Base-by-base conservation (phyloP, 2,329 filamentous ascomycete genomes). In the Phyllosticta capitalensis region DNA sequence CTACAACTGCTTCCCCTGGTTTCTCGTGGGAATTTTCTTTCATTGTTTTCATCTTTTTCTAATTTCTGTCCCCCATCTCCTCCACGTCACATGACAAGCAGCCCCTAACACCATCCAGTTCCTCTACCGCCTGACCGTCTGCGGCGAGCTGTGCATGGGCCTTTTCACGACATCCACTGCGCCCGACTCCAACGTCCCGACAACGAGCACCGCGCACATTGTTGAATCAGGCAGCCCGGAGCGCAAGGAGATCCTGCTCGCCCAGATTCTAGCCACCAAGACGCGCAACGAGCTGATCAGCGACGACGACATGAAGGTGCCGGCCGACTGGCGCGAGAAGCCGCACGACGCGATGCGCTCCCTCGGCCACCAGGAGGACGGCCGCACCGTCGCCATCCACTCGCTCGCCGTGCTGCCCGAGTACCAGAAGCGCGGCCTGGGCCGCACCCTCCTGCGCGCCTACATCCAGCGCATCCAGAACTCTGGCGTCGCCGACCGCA, bases 391-490 rank as follows among this genome's bases (percentile, higher is more conserved):
- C 59, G 89, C 85, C 59, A 75, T 96, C 55, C 92, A 96, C 73
- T 92, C 89, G 0, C 79, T 96, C 5, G 89, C 88, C 19, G 86
- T 96, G 5, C 79, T 88, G 58, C 90, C 89, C 0, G 82, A 85
- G 61, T 83, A 90, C 60, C 89, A 94, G 64, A 79, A 83, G 33
- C 83, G 85, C 60, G 88, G 89, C 1, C 77, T 95, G 2, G 92
- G 89, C 17, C 84, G 82, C 63, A 84, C 86, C 20, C 75, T 95
- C 61, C 78, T 95, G 76, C 86, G 83, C 71, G 81, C 86, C 3
- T 96, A 91, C 68, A 79, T 92, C 59, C 86, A 92, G 69, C 82
- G 89, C 57, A 87, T 94, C 74, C 85, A 83, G 67, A 82, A 83
- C 62, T 82, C 86, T 1, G 84, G 80, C 1, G 80, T 89, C 54